Evolutionary conservation across 192 early-diverging fungal species (phyloP), one percentile per base, ranked within the genome.

Genomic region (Podila epicladia): DNA sequence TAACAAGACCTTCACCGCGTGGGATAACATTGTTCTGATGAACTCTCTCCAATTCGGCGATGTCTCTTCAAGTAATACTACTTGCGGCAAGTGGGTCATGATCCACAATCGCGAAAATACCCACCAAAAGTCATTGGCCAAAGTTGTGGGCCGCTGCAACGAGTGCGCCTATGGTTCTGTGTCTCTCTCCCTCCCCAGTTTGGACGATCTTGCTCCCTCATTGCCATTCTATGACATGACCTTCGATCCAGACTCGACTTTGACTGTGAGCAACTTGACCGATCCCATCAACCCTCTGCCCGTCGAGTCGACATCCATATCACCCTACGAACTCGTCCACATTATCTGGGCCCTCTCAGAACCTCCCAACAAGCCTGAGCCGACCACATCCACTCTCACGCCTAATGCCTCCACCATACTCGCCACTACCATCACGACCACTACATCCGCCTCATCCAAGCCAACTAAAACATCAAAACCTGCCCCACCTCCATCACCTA

Each of bases 71-170:
- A 38, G 49, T 12, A 79, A 79, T 60, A 63, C 69, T 2, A 79
- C 76, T n/a, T 79, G 76, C 55, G 76, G 76, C 33, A 38, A 79
- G 57, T 79, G 76, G 76, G 67, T 79, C 61, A 38, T 62, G 17
- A 41, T 79, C 61, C 69, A 72, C 15, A 79, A 79, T 65, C 69
- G 76, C n/a, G 65, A 72, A 58, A 79, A 79, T 61, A 79, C 70
- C 0, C 9, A 57, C 20, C 69, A 72, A 20, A 65, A 69, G 33
- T 63, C 70, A 11, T 57, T 31, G 24, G 76, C 76, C 6, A 57
- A 64, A 33, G 53, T 79, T 19, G 70, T 79, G 20, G 76, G 76
- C 63, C 38, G 67, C 32, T 79, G 76, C 58, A 65, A 72, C 19
- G 70, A 72, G 26, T 79, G 76, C 58, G 75, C 66, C 15, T 79